Base-by-base conservation (phyloP, 257 asterid genomes). In the Cynanchum wilfordii region DNA sequence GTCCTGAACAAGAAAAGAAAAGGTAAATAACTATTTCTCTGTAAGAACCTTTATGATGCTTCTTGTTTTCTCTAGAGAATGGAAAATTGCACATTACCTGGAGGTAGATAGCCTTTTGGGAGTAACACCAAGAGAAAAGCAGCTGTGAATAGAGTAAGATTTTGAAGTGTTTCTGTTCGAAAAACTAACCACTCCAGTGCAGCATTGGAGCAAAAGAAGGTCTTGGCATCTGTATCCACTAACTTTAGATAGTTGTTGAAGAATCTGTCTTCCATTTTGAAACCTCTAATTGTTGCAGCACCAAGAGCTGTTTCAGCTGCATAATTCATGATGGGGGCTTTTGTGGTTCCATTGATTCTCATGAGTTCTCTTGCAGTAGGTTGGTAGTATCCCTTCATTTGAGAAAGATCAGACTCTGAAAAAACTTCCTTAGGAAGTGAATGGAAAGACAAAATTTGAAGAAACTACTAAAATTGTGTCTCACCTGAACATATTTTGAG, bases 291-390 rank as follows among this genome's bases (percentile, higher is more conserved):
- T 8, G 92, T 87, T 69, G 87, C 83, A 54, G 86, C 92, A 47
- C 97, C 95, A 11, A 86, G 89, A 29, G 96, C 83, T 27, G 97
- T 89, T 83, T 91, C 96, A 0, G 97, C 80, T 38, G 92, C 90
- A 70, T 87, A 85, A 54, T 84, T 91, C 96, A 88, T 88, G 17
- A 91, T 79, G 1, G 96, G 92, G 24, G 97, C 96, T 76, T 91
- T 91, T n/a, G 97, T 89, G 0, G 89, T 89, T 67, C 97, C 97
- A 52, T 85, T 91, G 76, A 89, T 89, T 69, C 97, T 88, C 95
- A 89, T 86, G 44, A 91, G 84, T 80, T 89, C 97, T 63, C 90
- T 82, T 0, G 96, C 96, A 10, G 90, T 72, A 65, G 87, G 79
- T 87, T 89, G 96, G 72, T 89, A 89, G 79, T 91, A 84, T 70